Evolutionary conservation across 2,329 filamentous ascomycete genomes (phyloP).

Genomic region (Stromatinia cepivora): DNA sequence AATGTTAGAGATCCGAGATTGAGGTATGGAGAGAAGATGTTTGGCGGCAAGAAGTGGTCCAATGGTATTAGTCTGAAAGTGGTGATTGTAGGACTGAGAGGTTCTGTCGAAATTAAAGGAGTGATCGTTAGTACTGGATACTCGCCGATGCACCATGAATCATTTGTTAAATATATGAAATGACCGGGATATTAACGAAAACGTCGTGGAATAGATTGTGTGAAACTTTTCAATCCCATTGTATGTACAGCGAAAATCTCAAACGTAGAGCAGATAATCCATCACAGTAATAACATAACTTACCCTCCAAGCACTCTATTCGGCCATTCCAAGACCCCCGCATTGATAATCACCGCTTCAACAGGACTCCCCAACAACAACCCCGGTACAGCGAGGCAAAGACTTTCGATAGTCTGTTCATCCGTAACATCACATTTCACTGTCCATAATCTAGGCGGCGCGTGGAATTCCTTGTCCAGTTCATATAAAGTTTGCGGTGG

Average conservation of each 20-base stretch:
- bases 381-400: constrained; percentile 53
- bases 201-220: not conserved
- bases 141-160: not conserved
- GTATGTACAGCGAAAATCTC: not conserved
- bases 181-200: not conserved
- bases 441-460: constrained; percentile 24
- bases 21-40: constrained; percentile 45
- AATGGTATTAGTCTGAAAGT: constrained; percentile 58
- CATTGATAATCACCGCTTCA: constrained; percentile 8
- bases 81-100: constrained; percentile 54
- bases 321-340: constrained; percentile 9
- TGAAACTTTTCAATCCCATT: not conserved
- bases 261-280: not conserved
- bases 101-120: constrained; percentile 43
- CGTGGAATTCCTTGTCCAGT: not conserved
- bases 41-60: constrained; percentile 59
- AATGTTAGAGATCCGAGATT: constrained; percentile 43
- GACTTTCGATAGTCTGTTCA: constrained; percentile 50
- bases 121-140: not conserved
- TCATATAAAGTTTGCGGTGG: not conserved
- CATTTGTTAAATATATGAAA: not conserved
- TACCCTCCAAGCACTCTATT: constrained; percentile 11
- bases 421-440: constrained; percentile 53
- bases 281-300: not conserved
- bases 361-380: not conserved